These are phyloP conservation scores for Solanum peruvianum DNA, from an alignment of 257 asterid species.

Conservation along the genomic window DNA sequence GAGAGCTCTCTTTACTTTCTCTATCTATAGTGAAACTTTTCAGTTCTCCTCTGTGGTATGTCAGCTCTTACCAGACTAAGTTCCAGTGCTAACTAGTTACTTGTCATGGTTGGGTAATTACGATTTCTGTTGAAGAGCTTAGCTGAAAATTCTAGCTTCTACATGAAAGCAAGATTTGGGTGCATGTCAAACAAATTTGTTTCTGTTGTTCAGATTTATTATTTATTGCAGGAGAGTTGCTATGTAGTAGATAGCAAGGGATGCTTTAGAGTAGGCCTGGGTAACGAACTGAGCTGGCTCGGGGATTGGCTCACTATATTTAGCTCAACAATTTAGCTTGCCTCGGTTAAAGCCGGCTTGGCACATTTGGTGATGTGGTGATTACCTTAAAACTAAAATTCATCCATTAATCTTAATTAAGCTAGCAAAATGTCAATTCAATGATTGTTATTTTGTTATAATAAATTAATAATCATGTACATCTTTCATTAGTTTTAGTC, in stretches of 20 bases:
- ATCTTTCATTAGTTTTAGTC: not conserved
- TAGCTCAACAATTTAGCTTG: not conserved
- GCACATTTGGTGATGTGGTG: not conserved
- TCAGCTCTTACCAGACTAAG: not conserved
- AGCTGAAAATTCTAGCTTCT: not conserved
- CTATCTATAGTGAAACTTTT: not conserved
- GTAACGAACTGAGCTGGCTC: not conserved
- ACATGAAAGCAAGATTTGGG: not conserved
- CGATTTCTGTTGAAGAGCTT: not conserved
- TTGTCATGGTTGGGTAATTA: not conserved
- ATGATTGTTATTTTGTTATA: not conserved
- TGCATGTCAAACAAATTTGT: not conserved
- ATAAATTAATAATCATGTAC: not conserved
- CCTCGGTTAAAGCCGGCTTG: not conserved
- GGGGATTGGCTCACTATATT: not conserved
- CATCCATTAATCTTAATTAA: not conserved
- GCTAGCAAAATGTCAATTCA: not conserved
- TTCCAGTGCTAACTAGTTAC: not conserved
- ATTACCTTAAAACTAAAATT: not conserved
- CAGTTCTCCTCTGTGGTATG: not conserved
- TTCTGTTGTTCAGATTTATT: not conserved
- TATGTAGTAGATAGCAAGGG: not conserved
- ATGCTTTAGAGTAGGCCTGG: not conserved
- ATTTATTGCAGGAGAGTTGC: not conserved
- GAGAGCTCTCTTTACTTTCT: not conserved